phyloP scores from a whole-genome alignment of 768 basidiomycete genomes.

The Mycena maculata region DNA sequence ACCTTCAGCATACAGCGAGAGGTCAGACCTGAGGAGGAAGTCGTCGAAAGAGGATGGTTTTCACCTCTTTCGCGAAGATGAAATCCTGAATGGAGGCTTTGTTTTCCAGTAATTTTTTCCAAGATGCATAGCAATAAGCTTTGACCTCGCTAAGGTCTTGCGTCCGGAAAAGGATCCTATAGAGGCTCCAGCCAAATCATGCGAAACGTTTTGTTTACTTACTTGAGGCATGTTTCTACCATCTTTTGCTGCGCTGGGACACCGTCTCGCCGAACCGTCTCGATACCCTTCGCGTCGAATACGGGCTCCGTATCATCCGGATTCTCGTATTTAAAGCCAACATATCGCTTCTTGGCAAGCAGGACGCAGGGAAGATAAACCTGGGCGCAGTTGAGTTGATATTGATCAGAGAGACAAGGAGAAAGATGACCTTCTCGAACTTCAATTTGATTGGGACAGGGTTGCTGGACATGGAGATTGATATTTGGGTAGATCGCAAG shows the following conservation, averaged over 20 bases:
- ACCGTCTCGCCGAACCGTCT: constrained; percentile 94
- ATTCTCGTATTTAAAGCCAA: constrained; percentile 94
- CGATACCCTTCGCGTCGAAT: constrained; percentile 98
- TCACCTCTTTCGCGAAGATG: constrained; percentile 94
- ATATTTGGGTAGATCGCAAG: neutral
- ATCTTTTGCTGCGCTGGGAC: constrained; percentile 93
- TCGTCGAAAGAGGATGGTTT: constrained; percentile 50
- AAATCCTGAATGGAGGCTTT: constrained; percentile 91
- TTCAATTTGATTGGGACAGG: constrained; percentile 95
- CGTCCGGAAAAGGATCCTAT: constrained; percentile 88
- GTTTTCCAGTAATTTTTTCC: constrained; percentile 86
- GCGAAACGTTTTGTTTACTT: constrained; percentile 34
- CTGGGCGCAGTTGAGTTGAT: constrained; percentile 54
- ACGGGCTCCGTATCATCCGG: constrained; percentile 80
- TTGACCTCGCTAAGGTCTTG: constrained; percentile 93
- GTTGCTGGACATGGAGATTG: constrained; percentile 53
- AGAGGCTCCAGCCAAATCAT: constrained; percentile 7
- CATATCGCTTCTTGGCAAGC: constrained; percentile 99
- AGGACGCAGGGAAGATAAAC: constrained; percentile 95
- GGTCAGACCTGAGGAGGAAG: neutral
- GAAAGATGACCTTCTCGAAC: constrained; percentile 86
- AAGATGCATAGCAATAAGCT: constrained; percentile 84
- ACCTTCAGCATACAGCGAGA: neutral
- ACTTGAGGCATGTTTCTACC: constrained; percentile 92
- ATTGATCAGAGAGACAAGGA: constrained; percentile 5